Evolutionary conservation across 225 moss, liverwort and hornwort genomes (phyloP), one percentile per base, ranked within the genome.

Genomic region (Thuidium tamariscinum): DNA sequence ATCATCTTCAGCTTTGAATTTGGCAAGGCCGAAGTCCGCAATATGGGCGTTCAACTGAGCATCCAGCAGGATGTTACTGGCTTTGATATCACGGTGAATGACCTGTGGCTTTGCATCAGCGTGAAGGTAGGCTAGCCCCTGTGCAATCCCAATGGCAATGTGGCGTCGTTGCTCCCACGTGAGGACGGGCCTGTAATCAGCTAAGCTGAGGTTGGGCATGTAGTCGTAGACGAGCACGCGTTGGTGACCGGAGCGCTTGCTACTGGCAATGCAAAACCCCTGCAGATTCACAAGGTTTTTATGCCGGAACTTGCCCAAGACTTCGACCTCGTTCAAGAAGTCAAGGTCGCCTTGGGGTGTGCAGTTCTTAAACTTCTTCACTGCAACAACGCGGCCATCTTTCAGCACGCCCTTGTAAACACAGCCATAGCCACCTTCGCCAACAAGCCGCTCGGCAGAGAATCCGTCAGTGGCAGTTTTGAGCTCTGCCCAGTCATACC

Each of bases 21-120:
- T 93, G 22, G 96, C 96, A 75, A 96, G 90, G 42, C 96, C 96
- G 76, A 96, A 94, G 90, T 95, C 96, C 17, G 95, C 94, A 71
- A 94, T 92, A 79, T 94, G 94, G 26, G 96, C 91, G 41, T 92
- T 91, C 70, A 94, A 87, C 61, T 94, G 87, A 74, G 89, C 90
- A 73, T 96, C 94, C 5, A 96, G 90, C 6, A 96, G 61, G n/a
- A 96, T 85, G 76, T 96, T 96, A 27, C 91, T 91, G 56, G 94
- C 90, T 88, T 96, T 95, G 85, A 96, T 91, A 61, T 94, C 96
- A 60, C 95, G 91, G 78, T 96, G 96, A 41, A 95, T 95, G 77
- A 95, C 93, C 82, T 92, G 93, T 13, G 94, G 91, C 55, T 91
- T 88, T 25, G 92, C 94, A 55, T 96, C 96, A 36, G 88, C 88